Evolutionary conservation across 108 stramenopile genomes (phyloP).

Genomic region (Phaeodactylum tricornutum): DNA sequence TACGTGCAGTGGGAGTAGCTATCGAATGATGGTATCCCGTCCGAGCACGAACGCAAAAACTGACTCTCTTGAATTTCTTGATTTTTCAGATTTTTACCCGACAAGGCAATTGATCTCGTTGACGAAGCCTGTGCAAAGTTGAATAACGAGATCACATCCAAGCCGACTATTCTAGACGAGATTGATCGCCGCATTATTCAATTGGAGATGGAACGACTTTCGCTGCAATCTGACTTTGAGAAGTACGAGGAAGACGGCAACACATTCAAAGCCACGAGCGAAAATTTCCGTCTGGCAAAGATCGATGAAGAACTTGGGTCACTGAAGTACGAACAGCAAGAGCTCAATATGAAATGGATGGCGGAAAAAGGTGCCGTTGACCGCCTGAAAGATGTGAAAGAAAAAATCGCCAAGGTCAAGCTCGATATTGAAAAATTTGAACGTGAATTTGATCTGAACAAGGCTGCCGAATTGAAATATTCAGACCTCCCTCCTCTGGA

Average conservation of each 20-base stretch:
- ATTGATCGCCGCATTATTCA: conserved; percentile 92
- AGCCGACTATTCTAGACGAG: conserved; percentile 78
- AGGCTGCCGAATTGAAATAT: conserved; percentile 93
- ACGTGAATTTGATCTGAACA: conserved; percentile 89
- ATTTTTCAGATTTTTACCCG: conserved; percentile 36
- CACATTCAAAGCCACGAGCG: conserved; percentile 15
- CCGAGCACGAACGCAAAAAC: no score
- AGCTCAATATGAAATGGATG: conserved; percentile 76
- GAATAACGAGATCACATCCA: conserved; percentile 81
- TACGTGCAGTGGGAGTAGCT: no score
- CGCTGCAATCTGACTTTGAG: conserved; percentile 73
- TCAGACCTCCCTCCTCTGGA: conserved; percentile 73
- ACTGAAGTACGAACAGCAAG: conserved; percentile 60
- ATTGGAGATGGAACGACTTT: conserved; percentile 91
- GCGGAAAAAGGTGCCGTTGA: conserved; percentile 75
- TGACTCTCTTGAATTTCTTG: neutral
- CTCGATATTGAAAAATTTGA: conserved; percentile 89
- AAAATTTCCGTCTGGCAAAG: conserved; percentile 43
- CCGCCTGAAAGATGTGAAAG: conserved; percentile 66
- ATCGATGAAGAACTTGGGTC: conserved; percentile 60
- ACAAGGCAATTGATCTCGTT: conserved; percentile 94
- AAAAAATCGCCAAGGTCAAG: conserved; percentile 77
- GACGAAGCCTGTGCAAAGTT: conserved; percentile 95
- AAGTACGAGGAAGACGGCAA: conserved; percentile 15
- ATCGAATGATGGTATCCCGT: no score